Conservation (phyloP, 139 green algal genomes). For the Coelastrella sp. region DNA sequence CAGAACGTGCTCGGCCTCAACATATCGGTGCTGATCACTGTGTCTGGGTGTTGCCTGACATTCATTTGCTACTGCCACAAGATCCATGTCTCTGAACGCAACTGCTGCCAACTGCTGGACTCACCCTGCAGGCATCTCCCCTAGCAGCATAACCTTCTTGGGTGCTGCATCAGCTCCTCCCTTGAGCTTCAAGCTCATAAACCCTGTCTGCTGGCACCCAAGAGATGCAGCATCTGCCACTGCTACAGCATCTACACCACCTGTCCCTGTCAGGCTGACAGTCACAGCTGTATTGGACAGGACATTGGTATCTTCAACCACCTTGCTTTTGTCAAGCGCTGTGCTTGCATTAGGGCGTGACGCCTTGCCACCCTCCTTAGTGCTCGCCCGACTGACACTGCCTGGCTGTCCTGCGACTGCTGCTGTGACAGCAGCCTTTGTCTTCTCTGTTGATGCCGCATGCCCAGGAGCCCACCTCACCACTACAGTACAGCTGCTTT, state of each 20-base stretch:
- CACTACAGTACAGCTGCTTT: conserved; percentile 47
- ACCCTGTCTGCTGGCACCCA: conserved; percentile 32
- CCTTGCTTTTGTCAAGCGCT: not conserved
- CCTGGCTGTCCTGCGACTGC: not conserved
- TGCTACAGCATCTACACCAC: not conserved
- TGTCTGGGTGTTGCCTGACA: no score
- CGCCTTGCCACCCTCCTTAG: not conserved
- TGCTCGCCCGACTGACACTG: not conserved
- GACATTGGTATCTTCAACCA: not conserved
- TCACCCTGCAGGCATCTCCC: conserved; percentile 61
- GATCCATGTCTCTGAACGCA: no score
- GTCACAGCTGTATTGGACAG: not conserved
- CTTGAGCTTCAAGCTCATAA: conserved; percentile 33
- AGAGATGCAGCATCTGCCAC: not conserved
- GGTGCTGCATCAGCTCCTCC: conserved; percentile 21
- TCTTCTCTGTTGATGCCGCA: not conserved
- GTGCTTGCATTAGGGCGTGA: not conserved
- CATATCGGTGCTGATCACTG: no score
- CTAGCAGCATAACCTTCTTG: conserved; percentile 47
- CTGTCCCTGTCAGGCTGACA: not conserved
- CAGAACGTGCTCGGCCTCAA: no score
- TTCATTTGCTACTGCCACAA: no score
- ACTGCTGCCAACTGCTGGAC: not conserved
- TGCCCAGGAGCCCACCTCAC: conserved; percentile 62
- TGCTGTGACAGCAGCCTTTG: conserved; percentile 20